phyloP scores from a whole-genome alignment of 495 filamentous ascomycete species.

The Xylaria curta region DNA sequence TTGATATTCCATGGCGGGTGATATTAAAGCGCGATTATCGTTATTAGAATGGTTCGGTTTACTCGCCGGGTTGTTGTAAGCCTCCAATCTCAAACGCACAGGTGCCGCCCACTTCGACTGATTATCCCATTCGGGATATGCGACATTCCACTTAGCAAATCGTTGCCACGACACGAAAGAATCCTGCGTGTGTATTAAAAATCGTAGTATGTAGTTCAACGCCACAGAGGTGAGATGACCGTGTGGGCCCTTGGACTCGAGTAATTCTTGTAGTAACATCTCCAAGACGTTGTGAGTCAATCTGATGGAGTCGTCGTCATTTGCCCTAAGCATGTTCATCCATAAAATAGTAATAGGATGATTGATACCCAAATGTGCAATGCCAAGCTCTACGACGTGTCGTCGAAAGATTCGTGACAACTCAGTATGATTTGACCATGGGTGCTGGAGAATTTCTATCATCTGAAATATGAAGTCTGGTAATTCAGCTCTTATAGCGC shows the following conservation, averaged over 20 bases:
- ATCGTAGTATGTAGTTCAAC: constrained; percentile 24
- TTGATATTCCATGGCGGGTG: constrained; percentile 20
- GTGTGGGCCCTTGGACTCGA: constrained; percentile 16
- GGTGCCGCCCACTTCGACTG: constrained; percentile 9
- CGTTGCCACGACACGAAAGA: constrained; percentile 16
- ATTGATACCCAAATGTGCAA: constrained; percentile 25
- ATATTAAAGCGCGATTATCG: neutral
- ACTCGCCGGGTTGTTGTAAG: neutral
- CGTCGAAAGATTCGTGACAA: constrained; percentile 24
- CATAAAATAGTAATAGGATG: constrained; percentile 28
- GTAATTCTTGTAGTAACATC: constrained; percentile 23
- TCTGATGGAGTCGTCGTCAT: neutral
- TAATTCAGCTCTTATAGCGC: constrained; percentile 23
- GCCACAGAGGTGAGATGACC: constrained; percentile 24
- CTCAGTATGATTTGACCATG: constrained; percentile 25
- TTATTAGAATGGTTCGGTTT: neutral
- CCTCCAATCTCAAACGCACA: constrained; percentile 11
- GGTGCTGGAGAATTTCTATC: constrained; percentile 28
- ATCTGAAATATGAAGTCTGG: constrained; percentile 31
- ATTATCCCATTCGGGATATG: constrained; percentile 23
- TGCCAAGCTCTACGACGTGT: constrained; percentile 26
- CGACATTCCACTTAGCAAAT: constrained; percentile 18
- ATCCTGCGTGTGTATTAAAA: constrained; percentile 25
- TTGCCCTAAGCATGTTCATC: constrained; percentile 21
- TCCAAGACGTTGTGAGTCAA: constrained; percentile 17